phyloP scores from a whole-genome alignment of 169 alveolate species.

The Pseudocohnilembus persalinus region DNA sequence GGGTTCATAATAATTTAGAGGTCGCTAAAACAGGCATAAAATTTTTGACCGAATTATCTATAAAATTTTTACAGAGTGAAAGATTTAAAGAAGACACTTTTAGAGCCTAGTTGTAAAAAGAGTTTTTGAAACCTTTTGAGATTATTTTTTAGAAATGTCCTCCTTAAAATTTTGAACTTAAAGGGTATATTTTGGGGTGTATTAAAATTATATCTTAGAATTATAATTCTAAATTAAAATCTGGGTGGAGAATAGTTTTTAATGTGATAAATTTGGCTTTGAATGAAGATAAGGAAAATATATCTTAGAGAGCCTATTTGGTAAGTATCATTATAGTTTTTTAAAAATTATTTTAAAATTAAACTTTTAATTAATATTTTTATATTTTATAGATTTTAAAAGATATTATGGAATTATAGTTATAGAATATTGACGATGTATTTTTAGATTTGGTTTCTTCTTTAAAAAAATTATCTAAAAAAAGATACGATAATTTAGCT shows the following conservation, averaged over 20 bases:
- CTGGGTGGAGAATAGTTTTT: conserved; percentile 84
- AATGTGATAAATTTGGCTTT: conserved; percentile 69
- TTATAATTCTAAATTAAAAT: conserved; percentile 55
- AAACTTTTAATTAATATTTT: neutral
- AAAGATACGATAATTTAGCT: conserved; percentile 44
- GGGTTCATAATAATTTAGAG: conserved; percentile 44
- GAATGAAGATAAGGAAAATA: conserved; percentile 53
- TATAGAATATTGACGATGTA: conserved; percentile 51
- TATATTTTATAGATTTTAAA: conserved; percentile 30
- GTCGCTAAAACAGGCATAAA: conserved; percentile 84
- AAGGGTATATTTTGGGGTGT: conserved; percentile 69
- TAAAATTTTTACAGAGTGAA: conserved; percentile 61
- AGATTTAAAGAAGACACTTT: conserved; percentile 75
- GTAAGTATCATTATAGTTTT: neutral
- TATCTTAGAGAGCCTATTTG: conserved; percentile 35
- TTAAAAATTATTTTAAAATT: too few species aligned
- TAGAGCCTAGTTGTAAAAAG: conserved; percentile 79
- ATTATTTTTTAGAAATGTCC: conserved; percentile 34
- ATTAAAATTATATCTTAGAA: conserved; percentile 64
- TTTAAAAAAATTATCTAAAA: conserved; percentile 41
- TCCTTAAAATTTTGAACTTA: conserved; percentile 48
- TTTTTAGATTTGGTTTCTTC: conserved; percentile 54
- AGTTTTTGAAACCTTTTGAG: conserved; percentile 84
- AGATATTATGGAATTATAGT: conserved; percentile 36
- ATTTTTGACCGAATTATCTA: conserved; percentile 84